Evolutionary conservation across 257 asterid genomes (phyloP).

Genomic region (Penstemon davidsonii): DNA sequence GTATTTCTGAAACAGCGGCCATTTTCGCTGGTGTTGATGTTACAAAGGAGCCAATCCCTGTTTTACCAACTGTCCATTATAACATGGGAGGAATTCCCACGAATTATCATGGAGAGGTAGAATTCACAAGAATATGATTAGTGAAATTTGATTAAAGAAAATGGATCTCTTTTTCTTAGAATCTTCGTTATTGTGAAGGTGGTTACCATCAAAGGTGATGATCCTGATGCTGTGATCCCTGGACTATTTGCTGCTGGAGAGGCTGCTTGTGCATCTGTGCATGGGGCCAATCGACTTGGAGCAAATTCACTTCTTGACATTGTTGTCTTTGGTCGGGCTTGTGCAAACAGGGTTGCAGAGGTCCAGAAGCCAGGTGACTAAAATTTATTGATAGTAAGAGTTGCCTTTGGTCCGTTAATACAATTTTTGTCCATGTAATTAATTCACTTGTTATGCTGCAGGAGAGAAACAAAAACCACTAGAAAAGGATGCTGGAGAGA

Average conservation of each 20-base stretch:
- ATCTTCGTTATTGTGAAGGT: constrained; percentile 49
- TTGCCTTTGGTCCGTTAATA: constrained; percentile 2
- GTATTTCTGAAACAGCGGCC: constrained; percentile 97
- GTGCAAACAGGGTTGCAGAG: constrained; percentile 97
- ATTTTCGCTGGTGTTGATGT: constrained; percentile 99
- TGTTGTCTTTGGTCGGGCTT: constrained; percentile 97
- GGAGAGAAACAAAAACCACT: constrained; percentile 85
- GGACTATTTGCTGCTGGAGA: constrained; percentile 99
- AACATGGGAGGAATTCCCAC: constrained; percentile 99
- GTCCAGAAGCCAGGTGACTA: constrained; percentile 72
- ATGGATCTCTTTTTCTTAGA: constrained; percentile 12
- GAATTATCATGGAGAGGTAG: constrained; percentile 93
- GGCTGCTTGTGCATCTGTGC: constrained; percentile 99
- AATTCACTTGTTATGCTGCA: constrained; percentile 37
- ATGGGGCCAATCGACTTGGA: constrained; percentile 98
- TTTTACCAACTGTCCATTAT: constrained; percentile 93
- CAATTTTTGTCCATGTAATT: constrained; percentile 16
- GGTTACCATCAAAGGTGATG: constrained; percentile 64
- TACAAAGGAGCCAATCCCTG: constrained; percentile 97
- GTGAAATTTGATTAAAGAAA: constrained; percentile 2
- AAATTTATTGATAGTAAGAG: neutral
- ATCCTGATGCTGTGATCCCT: constrained; percentile 77
- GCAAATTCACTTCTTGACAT: constrained; percentile 98
- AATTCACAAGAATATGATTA: constrained; percentile 14
- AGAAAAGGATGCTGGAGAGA: constrained; percentile 87